Evolutionary conservation across 1,139 yeast genomes (phyloP), one percentile per base, ranked within the genome.

Genomic region (Kodamaea alishanica): DNA sequence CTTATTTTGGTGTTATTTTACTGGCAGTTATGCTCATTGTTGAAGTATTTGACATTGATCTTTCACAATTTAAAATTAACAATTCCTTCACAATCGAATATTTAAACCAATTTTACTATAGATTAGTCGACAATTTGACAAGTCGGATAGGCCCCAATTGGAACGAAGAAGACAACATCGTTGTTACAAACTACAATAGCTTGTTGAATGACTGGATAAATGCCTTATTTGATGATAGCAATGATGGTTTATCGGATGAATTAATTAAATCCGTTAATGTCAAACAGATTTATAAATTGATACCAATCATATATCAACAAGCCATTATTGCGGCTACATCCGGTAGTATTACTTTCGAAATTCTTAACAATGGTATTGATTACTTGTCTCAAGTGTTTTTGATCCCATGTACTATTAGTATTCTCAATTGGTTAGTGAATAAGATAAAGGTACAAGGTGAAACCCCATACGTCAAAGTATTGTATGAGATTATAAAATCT

Each of bases 181-280:
- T 67, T 10, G 53, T 63, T 3, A 45, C 55, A 24, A 69, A 69
- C 43, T 70, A 65, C 48, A 65, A 70, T 35, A 77, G 69, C 29
- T 67, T 83, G 8, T 61, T 86, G 26, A 78, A 77, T 34, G 84
- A 79, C 30, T 90, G 97, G 97, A 75, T 86, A 32, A 68, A 75
- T 31, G 92, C 94, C 2, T 60, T 90, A 34, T 89, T 86, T 61
- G 90, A 87, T 44, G 75, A 67, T 41, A 56, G 58, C 34, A 78
- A 87, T 32, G 94, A 89, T 39, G 96, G 96, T 2, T 77, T 90
- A 31, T 81, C 95, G 0, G 97, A 90, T 58, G 90, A 84, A 27
- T 64, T 89, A 40, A 79, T 89, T 54, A 77, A 81, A 48, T 67
- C 80, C 5, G 77, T 87, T 2, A 70, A 81, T 12, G 75, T 84